Conservation (phyloP, 495 filamentous ascomycete genomes). For the Lepraria neglecta region DNA sequence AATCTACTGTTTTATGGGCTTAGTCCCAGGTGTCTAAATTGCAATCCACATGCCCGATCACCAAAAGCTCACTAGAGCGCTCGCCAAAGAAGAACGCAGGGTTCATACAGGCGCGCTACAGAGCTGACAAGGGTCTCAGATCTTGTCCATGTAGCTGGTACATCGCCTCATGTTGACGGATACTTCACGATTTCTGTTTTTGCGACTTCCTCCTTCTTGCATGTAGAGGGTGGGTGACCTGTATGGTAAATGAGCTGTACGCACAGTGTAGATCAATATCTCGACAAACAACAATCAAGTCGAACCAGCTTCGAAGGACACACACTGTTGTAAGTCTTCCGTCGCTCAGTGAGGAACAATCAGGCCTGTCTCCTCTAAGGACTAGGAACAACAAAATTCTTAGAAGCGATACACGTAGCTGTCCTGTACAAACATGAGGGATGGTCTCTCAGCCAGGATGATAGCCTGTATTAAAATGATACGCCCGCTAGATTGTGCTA, state of each 20-base stretch:
- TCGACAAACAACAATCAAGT: not conserved
- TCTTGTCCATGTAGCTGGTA: not conserved
- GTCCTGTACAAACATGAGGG: too few species aligned
- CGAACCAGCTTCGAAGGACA: too few species aligned
- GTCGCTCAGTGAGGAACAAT: too few species aligned
- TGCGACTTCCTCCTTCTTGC: slow-evolving; percentile 1
- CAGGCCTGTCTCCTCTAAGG: too few species aligned
- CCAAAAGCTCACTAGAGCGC: not conserved
- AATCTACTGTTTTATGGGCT: not conserved
- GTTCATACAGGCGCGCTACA: not conserved
- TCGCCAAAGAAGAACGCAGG: not conserved
- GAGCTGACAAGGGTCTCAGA: not conserved
- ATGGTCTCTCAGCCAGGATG: too few species aligned
- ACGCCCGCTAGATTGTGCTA: too few species aligned
- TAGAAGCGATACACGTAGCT: too few species aligned
- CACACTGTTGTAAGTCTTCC: too few species aligned
- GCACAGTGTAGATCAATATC: not conserved
- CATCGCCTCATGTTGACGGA: too few species aligned
- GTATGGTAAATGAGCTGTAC: not conserved
- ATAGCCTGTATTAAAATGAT: too few species aligned
- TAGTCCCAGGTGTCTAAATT: not conserved
- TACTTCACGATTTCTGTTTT: not conserved
- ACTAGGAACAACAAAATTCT: too few species aligned
- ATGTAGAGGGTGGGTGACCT: not conserved
- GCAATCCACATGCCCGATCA: not conserved